These are phyloP conservation scores for Fusarium ramigenum DNA, from an alignment of 2,329 filamentous ascomycete species.

Conservation along the genomic window DNA sequence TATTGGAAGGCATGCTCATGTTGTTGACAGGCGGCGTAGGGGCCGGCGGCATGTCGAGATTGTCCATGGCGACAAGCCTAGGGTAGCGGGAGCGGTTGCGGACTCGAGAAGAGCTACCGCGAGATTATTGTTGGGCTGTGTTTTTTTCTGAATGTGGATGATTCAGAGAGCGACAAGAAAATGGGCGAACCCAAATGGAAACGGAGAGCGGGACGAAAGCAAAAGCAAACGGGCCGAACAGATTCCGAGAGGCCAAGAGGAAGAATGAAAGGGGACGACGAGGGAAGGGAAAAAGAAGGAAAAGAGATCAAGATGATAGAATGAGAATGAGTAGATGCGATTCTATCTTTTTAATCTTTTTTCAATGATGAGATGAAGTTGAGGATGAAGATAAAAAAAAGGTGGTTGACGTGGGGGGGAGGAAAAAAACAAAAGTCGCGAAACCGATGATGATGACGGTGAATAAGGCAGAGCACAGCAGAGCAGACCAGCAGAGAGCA, in stretches of 20 bases:
- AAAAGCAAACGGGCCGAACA: conserved; percentile 38
- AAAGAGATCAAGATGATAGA: conserved; percentile 2
- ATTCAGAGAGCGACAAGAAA: conserved; percentile 18
- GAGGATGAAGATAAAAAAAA: not conserved
- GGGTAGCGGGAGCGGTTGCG: conserved; percentile 35
- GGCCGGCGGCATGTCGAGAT: conserved; percentile 59
- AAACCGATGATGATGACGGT: conserved; percentile 29
- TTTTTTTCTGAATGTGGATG: conserved; percentile 7
- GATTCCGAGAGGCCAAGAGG: conserved; percentile 35
- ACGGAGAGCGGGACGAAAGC: conserved; percentile 39
- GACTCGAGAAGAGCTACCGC: conserved; percentile 37
- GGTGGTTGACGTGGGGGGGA: not conserved
- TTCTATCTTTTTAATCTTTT: conserved; percentile 22
- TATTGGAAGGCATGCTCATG: conserved; percentile 51
- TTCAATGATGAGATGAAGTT: conserved; percentile 24
- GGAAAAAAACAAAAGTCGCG: conserved; percentile 15
- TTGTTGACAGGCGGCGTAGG: conserved; percentile 58
- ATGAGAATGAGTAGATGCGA: not conserved
- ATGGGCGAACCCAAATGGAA: conserved; percentile 30
- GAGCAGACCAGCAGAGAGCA: not conserved
- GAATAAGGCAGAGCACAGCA: not conserved
- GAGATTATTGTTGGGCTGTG: not conserved
- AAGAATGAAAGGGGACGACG: conserved; percentile 13
- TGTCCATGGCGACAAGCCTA: conserved; percentile 42
- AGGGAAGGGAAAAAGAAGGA: not conserved